Evolutionary conservation across 2,329 filamentous ascomycete genomes (phyloP), one percentile per base, ranked within the genome.

Genomic region (Capronia coronata): DNA sequence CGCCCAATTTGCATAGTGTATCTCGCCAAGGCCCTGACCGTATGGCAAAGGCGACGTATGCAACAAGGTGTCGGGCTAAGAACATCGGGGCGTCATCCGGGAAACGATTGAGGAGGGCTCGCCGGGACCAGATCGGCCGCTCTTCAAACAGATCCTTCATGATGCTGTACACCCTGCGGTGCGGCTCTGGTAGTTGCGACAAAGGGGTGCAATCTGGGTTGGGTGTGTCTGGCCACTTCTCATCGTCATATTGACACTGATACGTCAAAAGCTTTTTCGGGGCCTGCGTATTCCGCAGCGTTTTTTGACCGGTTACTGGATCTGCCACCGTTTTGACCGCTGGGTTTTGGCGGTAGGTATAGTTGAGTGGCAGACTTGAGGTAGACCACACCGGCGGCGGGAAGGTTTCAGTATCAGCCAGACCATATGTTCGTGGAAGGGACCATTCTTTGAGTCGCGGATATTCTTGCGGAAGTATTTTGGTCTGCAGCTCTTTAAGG

Each of bases 21-120:
- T 97, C 90, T 56, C 88, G 80, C 85, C 88, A 98, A 0, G 93
- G 90, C 0, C 93, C 93, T 18, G 86, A 88, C 51, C 86, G 84
- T 74, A 97, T 96, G 68, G 90, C 87, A 69, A 95, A 98, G 7
- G 86, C 89, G 3, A 87, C 82, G 61, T 93, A 91, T 55, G 88
- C 85, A 45, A 90, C 78, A 40, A 86, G 86, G 63, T 84, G 78
- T 61, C 87, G 85, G 52, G 95, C 70, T 14, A 72, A 68, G 46
- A 74, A 72, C 21, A 75, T 72, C 51, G 74, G 73, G 42, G 75
- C 71, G 54, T 69, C 67, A 27, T 69, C 68, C 4, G 62, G 61
- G 23, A 96, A 74, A 45, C 78, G 76, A 67, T 95, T 96, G 60
- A 84, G 76, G 11, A 95, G 75, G 1, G 84, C 85, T 16, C 91